phyloP scores from a whole-genome alignment of 225 moss, liverwort and hornwort species.

The Straminergon stramineum region DNA sequence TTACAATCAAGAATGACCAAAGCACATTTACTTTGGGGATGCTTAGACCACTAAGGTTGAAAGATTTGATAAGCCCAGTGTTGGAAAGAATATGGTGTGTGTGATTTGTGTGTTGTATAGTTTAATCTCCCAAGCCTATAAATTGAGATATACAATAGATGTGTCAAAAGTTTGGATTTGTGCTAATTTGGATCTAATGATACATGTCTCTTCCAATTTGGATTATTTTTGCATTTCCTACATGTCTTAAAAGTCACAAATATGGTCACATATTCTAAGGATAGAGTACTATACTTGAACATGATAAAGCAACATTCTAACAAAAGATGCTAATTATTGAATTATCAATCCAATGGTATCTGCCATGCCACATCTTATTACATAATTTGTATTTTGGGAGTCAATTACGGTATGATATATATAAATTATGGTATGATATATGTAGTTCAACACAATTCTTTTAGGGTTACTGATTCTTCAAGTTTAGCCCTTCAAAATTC shows the following conservation, averaged over 20 bases:
- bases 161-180: background rate
- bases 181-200: background rate
- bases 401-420: background rate
- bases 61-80: background rate
- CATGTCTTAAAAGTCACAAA: rapidly evolving
- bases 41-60: rapidly evolving
- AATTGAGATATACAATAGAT: background rate
- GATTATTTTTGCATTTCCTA: background rate
- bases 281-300: rapidly evolving
- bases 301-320: background rate
- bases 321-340: background rate
- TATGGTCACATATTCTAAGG: background rate
- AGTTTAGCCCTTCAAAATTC: no score
- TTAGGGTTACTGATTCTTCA: rapidly evolving
- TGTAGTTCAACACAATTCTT: rapidly evolving
- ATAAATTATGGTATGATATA: background rate
- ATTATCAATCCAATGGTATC: background rate
- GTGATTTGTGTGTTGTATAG: background rate
- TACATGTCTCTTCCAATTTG: background rate
- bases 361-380: background rate
- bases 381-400: background rate
- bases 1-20: background rate
- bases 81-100: background rate
- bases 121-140: rapidly evolving
- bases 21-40: rapidly evolving